These are phyloP conservation scores for Kondoa subrosea DNA, from an alignment of 768 basidiomycete genomes.

Conservation along the genomic window DNA sequence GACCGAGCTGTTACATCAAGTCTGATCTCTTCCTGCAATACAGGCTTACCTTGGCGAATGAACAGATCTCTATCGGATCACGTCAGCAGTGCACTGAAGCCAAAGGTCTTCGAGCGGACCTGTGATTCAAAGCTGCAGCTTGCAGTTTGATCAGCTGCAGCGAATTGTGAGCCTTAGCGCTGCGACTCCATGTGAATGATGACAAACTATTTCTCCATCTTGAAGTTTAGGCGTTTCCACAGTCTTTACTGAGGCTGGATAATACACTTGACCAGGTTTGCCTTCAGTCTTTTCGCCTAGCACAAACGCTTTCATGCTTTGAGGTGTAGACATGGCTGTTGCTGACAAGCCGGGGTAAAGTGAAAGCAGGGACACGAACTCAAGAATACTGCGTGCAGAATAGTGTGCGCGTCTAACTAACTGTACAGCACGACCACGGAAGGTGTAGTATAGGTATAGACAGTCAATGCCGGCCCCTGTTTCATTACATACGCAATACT, in stretches of 20 bases:
- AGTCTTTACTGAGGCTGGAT: constrained; percentile 45
- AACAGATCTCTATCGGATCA: constrained; percentile 36
- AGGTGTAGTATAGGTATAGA: too few species aligned
- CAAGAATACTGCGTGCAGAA: too few species aligned
- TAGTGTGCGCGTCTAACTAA: too few species aligned
- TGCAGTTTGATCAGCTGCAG: constrained; percentile 28
- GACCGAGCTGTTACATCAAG: neutral
- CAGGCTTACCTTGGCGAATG: constrained; percentile 31
- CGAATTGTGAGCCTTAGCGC: constrained; percentile 34
- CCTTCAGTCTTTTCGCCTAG: constrained; percentile 36
- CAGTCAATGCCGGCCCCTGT: too few species aligned
- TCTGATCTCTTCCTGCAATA: neutral
- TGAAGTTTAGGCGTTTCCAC: constrained; percentile 41
- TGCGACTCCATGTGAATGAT: constrained; percentile 31
- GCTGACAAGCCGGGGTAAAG: too few species aligned
- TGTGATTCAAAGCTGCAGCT: constrained; percentile 60
- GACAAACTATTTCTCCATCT: constrained; percentile 38
- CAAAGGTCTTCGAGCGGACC: constrained; percentile 37
- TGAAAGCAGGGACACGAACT: too few species aligned
- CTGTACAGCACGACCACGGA: too few species aligned
- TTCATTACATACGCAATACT: too few species aligned
- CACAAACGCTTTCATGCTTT: constrained; percentile 38
- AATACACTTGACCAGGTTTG: constrained; percentile 32
- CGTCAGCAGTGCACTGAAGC: neutral
- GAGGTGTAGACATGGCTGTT: neutral